Base-by-base conservation (phyloP, 2,329 filamentous ascomycete genomes). In the Metarhizium guizhouense region DNA sequence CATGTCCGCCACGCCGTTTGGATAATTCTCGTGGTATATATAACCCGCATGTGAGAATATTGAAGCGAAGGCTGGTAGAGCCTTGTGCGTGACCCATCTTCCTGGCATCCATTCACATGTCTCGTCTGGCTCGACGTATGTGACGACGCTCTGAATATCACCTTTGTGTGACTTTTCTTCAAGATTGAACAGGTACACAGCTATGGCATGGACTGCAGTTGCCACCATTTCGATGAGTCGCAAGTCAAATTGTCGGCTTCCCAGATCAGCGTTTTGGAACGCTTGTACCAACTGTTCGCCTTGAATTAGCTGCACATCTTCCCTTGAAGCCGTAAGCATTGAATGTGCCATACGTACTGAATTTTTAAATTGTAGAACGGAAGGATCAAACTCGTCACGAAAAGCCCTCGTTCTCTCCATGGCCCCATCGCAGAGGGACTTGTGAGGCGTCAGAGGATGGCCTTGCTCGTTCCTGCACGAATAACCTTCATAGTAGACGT, bases 11-110 rank as follows among this genome's bases (percentile, higher is more conserved):
- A 60, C 13, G 8, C 62, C 61, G 47, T 57, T 53, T 6, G 62
- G 60, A 48, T 70, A 72, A 32, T 67, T 64, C 7, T 67, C 59
- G 16, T 25, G 45, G 59, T 55, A 47, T 60, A 54, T 13, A 8
- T 40, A 53, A 16, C 16, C 8, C 3, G n/a, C 16, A 43, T 16
- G 40, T 10, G 40, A 14, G n/a, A 43, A 43, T 6, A 43, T 43
- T 16, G 40, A 43, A 43, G 40, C 10, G 2, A 16, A n/a, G 6
- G 40, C 14, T 16, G 40, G 40, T 43, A 43, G 16, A 14, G 40
- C 6, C n/a, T 6, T 3, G 6, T 2, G 10, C 6, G 40, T 43
- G 6, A 6, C 3, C 40, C 40, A 43, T 43, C n/a, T 14, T 3
- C 40, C 13, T 43, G 40, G 40, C 40, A 18, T 43, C 14, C 14